Base-by-base conservation (phyloP, 2,329 filamentous ascomycete genomes). In the Monosporascus cannonballus region DNA sequence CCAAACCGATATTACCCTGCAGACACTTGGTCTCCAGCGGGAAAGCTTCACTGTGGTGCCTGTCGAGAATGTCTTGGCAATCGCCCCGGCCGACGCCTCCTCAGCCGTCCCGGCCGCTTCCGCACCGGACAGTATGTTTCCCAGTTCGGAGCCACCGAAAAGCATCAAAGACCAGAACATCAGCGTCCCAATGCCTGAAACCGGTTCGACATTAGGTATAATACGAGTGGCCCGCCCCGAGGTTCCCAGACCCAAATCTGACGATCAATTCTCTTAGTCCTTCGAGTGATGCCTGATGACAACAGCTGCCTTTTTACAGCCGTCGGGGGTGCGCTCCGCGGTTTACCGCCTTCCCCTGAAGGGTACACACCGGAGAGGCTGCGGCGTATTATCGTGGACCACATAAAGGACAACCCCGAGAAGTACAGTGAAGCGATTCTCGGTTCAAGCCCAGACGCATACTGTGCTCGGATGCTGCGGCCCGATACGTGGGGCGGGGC, bases 211-310 rank as follows among this genome's bases (percentile, higher is more conserved):
- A 30, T 62, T 84, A 34, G 68, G 81, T 80, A 65, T 39, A 9
- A 45, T 22, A 15, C 36, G n/a, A 9, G 15, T 18, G 25, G 37
- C 14, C 34, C 50, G 62, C 20, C 62, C 47, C 22, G 47, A 47
- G 18, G 20, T 34, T 2, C 38, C 5, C 3, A 18, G 20, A 39
- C 20, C 22, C 51, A 20, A 39, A n/a, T 18, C 51, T 57, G 47
- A 56, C 55, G 27, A 38, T 41, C 20, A 47, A 18, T 20, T 6
- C 27, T 41, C 27, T 6, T 20, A 83, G 87, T 95, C 8, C 80
- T 96, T 18, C 86, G 93, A 15, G 89, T 97, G 49, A 96, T 97
- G 93, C 90, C 92, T 4, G 93, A 96, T 65, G 93, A 97, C 70
- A 96, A 96, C 70, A 90, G 86, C 54, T 97, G 93, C 71, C 84